Conservation (phyloP, 164 flowering plant species). For the Malania oleifera region DNA sequence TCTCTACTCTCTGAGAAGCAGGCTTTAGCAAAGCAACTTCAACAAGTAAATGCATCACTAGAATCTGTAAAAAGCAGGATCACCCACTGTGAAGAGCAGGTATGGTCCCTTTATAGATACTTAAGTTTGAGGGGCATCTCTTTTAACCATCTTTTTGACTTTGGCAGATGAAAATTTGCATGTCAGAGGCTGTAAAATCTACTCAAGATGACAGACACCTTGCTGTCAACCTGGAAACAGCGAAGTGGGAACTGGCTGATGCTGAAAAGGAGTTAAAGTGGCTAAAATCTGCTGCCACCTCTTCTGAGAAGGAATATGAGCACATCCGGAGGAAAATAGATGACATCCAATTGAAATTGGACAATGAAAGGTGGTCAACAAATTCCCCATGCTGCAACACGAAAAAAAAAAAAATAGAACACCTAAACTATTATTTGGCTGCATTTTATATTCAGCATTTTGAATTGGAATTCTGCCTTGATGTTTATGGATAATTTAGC, state of each 20-base stretch:
- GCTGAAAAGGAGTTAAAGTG: constrained; percentile 92
- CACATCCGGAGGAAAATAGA: constrained; percentile 54
- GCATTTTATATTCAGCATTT: too few species aligned
- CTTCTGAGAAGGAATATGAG: constrained; percentile 87
- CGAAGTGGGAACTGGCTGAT: constrained; percentile 73
- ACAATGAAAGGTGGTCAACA: constrained; percentile 57
- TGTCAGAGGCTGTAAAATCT: constrained; percentile 52
- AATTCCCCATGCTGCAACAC: too few species aligned
- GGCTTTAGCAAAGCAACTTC: constrained; percentile 60
- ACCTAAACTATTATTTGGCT: too few species aligned
- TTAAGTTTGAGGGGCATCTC: not conserved
- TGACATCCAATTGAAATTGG: constrained; percentile 48
- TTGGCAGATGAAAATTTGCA: constrained; percentile 61
- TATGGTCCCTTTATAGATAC: constrained; percentile 16
- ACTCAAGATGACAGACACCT: constrained; percentile 63
- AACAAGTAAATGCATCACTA: constrained; percentile 52
- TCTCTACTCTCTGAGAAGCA: constrained; percentile 70
- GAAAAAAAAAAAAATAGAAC: too few species aligned
- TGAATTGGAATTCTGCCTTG: not conserved
- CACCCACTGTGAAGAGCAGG: constrained; percentile 72
- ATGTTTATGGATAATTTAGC: too few species aligned
- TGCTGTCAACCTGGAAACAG: constrained; percentile 50
- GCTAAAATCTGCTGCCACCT: constrained; percentile 61
- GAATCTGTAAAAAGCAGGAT: constrained; percentile 58
- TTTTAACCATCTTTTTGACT: constrained; percentile 4